A percentile compares a stretch with the other conserved stretches of the same genome.
Conservation (phyloP, 2,329 filamentous ascomycete genomes). For the Penicillium sp. region DNA sequence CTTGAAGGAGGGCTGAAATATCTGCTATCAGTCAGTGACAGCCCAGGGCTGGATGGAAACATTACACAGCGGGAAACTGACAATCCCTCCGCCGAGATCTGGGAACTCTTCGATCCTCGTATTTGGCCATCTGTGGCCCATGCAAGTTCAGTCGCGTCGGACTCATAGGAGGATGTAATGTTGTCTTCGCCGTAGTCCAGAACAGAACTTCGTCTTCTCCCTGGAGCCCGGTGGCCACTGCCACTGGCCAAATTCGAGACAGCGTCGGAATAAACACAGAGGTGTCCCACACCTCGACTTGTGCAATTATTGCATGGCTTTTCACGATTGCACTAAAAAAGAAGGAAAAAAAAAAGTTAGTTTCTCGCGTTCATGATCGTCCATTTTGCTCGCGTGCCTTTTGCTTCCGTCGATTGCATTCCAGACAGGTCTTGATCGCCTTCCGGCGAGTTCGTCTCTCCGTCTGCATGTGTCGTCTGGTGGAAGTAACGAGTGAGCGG, state of each 20-base stretch:
- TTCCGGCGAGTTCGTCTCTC: conserved; percentile 13
- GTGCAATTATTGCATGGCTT: conserved; percentile 16
- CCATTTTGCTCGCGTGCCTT: conserved; percentile 5
- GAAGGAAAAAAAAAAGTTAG: background rate
- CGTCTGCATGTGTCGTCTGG: conserved; percentile 5
- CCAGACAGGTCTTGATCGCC: conserved; percentile 15
- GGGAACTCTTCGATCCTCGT: too few species aligned
- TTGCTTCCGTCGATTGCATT: conserved; percentile 16
- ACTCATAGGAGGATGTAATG: conserved; percentile 10
- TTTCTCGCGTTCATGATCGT: background rate
- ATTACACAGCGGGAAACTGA: too few species aligned
- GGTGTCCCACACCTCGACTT: conserved; percentile 10
- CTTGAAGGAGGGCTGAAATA: background rate
- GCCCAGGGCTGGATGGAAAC: too few species aligned
- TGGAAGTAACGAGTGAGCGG: too few species aligned
- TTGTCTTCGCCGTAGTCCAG: conserved; percentile 4
- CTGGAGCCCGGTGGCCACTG: background rate
- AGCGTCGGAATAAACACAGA: conserved; percentile 11
- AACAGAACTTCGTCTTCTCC: conserved; percentile 4
- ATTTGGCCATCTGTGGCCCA: too few species aligned
- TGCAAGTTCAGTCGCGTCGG: conserved; percentile 6
- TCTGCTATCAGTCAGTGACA: background rate
- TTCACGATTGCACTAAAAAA: conserved; percentile 12
- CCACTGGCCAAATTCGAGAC: conserved; percentile 1
- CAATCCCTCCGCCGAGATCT: too few species aligned